Base-by-base conservation (phyloP, 805 yeast genomes). In the Debaryomyces prosopidis region DNA sequence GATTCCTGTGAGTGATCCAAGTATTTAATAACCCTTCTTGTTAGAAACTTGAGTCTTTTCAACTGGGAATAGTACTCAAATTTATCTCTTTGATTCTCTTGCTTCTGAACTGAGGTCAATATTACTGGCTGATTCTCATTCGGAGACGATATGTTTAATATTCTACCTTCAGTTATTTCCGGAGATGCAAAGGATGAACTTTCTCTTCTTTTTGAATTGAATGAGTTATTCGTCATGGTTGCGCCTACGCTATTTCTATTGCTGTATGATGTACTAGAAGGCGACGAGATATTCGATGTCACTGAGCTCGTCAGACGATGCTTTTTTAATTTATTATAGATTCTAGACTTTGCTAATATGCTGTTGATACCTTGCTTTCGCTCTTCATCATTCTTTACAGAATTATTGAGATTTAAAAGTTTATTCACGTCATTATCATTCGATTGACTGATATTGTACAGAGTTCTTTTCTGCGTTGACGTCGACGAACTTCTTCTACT, bases 251-350 rank as follows among this genome's bases (percentile, higher is more conserved):
- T 50, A 4, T 57, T 48, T 23, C 67, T 58, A 30, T 55, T 57
- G 37, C 66, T 48, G 44, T 50, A 57, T 36, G 64, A 52, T 36
- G 55, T 50, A 34, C 41, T 54, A 3, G 58, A 49, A 14, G 49
- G 50, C 9, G 48, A 42, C 19, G 65, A 59, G 11, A 47, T 36
- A 20, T 46, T 53, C 3, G 69, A 63, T 23, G 46, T 54, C 38
- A 57, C 40, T 2, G 69, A 63, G n/a, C 62, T 46, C 7, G 62
- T 50, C 62, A 66, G 69, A 4, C 75, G 54, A 42, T 66, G 59
- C 43, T 66, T 69, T 46, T 62, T 69, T 18, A 71, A 52, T 44
- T 64, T 63, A 46, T 63, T 65, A 48, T 71, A 71, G 32, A 71
- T 54, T 46, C 60, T 59, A 3, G 73, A 62, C 45, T 71, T 71